Evolutionary conservation across 176 grass and related monocot species (phyloP), one percentile per base, ranked within the genome.

Genomic region (Eragrostis nindensis): DNA sequence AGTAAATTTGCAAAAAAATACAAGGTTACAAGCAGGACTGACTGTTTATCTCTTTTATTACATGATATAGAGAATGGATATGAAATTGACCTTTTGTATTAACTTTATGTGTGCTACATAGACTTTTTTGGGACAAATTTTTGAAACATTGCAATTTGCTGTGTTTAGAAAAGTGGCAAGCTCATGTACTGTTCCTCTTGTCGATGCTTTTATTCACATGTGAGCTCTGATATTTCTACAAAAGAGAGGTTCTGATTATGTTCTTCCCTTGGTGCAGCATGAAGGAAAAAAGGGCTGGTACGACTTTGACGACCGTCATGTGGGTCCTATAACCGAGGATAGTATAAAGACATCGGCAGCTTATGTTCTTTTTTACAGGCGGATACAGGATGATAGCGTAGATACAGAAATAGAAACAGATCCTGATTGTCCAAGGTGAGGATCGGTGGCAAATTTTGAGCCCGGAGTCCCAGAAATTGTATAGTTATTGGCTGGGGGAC

Each of bases 351-450:
- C 88, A 30, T 93, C 93, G 42, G 97, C 97, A 11, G 90, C 90
- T 88, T 99, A 96, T 95, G 93, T 99, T 93, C 84, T 92, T 66
- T 96, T 96, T 82, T 99, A 93, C 71, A 86, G 84, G 82, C 70
- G 89, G 85, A 83, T 79, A 84, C 84, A 91, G 68, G 68, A 64
- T 63, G 41, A 70, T 72, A 90, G 79, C 42, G 62, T 78, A 86
- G 88, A 83, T 82, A 90, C 78, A 90, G 60, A 66, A 82, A 82
- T 49, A 63, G n/a, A 8, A 68, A 73, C 53, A 78, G 73, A 73
- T 77, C 73, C 88, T 82, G 67, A 90, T 73, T 79, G 62, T 74
- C 75, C 78, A 60, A 62, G 68, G 54, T 78, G 73, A 86, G 25
- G 27, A 38, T 49, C 5, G 11, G 30, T 21, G 72, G 78, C 53